Base-by-base conservation (phyloP, 148 eudicot species). In the Chenopodium formosanum region DNA sequence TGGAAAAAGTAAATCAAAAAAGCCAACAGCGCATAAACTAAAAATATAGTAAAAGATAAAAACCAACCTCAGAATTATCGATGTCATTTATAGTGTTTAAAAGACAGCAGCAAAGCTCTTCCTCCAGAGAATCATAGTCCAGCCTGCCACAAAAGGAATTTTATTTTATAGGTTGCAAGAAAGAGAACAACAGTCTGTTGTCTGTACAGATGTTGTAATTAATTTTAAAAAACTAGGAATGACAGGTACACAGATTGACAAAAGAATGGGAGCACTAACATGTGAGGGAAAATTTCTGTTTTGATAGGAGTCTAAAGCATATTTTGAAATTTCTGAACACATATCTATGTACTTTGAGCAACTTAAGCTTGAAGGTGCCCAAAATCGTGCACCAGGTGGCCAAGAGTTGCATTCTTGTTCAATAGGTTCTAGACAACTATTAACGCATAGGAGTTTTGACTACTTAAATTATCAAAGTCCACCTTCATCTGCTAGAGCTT, bases 81-180 rank as follows among this genome's bases (percentile, higher is more conserved):
- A 44, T 37, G 53, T 77, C 79, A 31, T 56, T 80, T 78, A 63
- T 25, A 66, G 17, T 73, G 83, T 71, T 70, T 64, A 78, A 32
- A 66, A 73, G 70, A 74, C 87, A 81, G 75, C 74, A 69, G 65
- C 82, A 81, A 13, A 52, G 79, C 64, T 85, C 84, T 65, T 66
- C 79, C 75, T 27, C n/a, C 2, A 22, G 17, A 65, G 87, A 67
- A 67, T 78, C n/a, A 70, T 34, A 23, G 25, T 84, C 83, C 58
- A 78, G 52, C 72, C 86, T 84, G 83, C 67, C 4, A 50, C 53
- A 50, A 50, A 50, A 13, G 3, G 44, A 6, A 4, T 4, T 34
- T 34, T 34, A 34, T 34, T 34, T 34, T 34, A 4, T 4, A 34
- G 5, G 40, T 34, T 34, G 40, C 14, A 10, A 34, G 6, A 34